Base-by-base conservation (phyloP, 169 alveolate genomes). In the Cryptosporidium ryanae region DNA sequence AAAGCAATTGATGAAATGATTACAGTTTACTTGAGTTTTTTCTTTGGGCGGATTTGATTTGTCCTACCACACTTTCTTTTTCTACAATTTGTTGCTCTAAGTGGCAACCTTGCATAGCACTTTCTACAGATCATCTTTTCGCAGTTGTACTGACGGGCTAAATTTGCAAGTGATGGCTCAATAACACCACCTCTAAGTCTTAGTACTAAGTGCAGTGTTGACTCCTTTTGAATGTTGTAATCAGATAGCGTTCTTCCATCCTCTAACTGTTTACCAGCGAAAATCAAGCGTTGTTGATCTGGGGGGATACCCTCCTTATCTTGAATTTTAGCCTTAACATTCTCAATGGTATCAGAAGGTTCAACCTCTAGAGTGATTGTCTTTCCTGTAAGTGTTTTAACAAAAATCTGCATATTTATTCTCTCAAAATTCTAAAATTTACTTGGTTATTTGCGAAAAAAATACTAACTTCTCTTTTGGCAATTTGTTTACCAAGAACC, bases 1-100 rank as follows among this genome's bases (percentile, higher is more conserved):
- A 38, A 10, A 38, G 46, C 46, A 38, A 10, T 38, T 38, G 8
- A n/a, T n/a, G 46, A 38, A 38, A 6, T 38, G 46, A 17, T 12
- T 34, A 27, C 31, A 18, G 89, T 70, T 94, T 93, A 76, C 97
- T 97, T 97, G 82, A 98, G 96, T 97, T 98, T 98, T 98, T 99
- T 98, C 99, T 98, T 98, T 90, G 99, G 98, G 90, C 99, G 95
- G 92, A 99, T 94, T 93, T 98, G 97, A 93, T 96, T 96, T 94
- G 98, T 95, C 94, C 98, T 99, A 46, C 99, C 99, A 93, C 99
- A 98, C 96, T 97, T 98, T 96, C 98, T 97, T 96, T 99, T 99
- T 90, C 99, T 97, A 97, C 99, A 99, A 96, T 99, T 99, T 89
- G 98, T 96, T 49, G 99, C 99, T 70, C 99, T 96, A 68, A 98